Percentiles rank a stretch among this genome's conserved stretches.
Evolutionary conservation across 163 green algal genomes (phyloP).

Genomic region (Scenedesmus sp.): DNA sequence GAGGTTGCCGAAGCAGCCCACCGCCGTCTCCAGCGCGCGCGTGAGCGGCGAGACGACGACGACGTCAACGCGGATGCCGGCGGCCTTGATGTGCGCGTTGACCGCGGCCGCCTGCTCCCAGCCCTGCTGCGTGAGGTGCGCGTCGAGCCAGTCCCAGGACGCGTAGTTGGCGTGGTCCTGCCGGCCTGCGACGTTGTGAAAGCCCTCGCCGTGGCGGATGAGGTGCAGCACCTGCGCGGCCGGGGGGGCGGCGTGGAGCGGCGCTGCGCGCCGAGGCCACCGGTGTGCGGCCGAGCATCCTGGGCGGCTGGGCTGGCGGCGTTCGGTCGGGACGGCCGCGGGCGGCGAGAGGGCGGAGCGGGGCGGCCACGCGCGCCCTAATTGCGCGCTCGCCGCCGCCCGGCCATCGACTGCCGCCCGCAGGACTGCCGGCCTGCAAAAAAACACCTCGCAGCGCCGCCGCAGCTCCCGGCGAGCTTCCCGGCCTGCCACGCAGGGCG

Average conservation of each 20-base stretch:
- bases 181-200: constrained; percentile 69
- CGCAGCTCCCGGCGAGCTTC: too few species aligned
- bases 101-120: constrained; percentile 57
- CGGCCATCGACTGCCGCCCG: too few species aligned
- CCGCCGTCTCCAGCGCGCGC: constrained; percentile 71
- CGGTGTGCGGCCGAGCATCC: too few species aligned
- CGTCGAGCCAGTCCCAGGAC: constrained; percentile 58
- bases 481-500: too few species aligned
- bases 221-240: constrained; percentile 60
- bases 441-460: too few species aligned
- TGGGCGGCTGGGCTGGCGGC: too few species aligned
- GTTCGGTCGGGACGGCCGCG: too few species aligned
- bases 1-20: constrained; percentile 39
- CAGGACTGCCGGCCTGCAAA: too few species aligned
- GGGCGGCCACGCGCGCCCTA: too few species aligned
- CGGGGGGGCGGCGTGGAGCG: not conserved
- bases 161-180: constrained; percentile 58
- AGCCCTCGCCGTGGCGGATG: constrained; percentile 69
- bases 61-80: constrained; percentile 59
- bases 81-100: constrained; percentile 55
- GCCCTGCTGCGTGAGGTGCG: constrained; percentile 67
- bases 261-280: too few species aligned
- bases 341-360: too few species aligned
- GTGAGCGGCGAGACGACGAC: constrained; percentile 74
- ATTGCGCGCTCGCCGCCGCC: too few species aligned